These are phyloP conservation scores for Chlorella sp. DNA, from an alignment of 139 green algal species.

Conservation along the genomic window DNA sequence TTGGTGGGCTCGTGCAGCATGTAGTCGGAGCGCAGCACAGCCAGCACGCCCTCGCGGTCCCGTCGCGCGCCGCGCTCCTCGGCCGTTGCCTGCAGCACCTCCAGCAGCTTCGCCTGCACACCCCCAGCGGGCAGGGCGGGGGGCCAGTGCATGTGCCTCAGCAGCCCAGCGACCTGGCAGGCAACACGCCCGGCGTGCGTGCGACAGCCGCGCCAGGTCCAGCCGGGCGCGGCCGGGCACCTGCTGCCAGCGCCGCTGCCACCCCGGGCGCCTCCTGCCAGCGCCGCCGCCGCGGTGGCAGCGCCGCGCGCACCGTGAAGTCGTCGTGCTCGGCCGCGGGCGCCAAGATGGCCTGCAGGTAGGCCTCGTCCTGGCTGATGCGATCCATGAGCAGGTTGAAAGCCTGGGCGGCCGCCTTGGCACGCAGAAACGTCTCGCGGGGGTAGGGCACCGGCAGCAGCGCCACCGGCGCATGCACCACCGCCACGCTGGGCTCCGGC, in stretches of 20 bases:
- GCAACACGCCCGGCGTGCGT: no score
- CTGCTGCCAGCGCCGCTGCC: no score
- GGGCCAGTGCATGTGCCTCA: no score
- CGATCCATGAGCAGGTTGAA: constrained; percentile 89
- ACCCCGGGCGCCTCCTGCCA: no score
- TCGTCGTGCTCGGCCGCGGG: constrained; percentile 70
- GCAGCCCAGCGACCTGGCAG: no score
- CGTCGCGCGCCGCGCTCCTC: constrained; percentile 1
- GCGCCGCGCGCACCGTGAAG: constrained; percentile 93
- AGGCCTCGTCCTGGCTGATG: constrained; percentile 76
- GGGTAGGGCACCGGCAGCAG: constrained; percentile 88
- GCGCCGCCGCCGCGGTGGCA: no score
- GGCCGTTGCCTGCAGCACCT: constrained; percentile 36
- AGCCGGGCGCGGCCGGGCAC: no score
- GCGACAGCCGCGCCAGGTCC: no score
- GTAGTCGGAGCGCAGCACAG: constrained; percentile 94
- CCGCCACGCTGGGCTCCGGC: constrained; percentile 22
- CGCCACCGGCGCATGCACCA: constrained; percentile 86
- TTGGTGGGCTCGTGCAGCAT: constrained; percentile 92
- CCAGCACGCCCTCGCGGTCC: constrained; percentile 64
- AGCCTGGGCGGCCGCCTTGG: constrained; percentile 48
- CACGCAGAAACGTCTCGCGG: constrained; percentile 45
- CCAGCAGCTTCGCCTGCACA: constrained; percentile 53
- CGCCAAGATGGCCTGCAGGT: constrained; percentile 70
- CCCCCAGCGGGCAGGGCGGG: no score